phyloP scores from a whole-genome alignment of 1,284 basidiomycete species.

The Leccinum laetum region DNA sequence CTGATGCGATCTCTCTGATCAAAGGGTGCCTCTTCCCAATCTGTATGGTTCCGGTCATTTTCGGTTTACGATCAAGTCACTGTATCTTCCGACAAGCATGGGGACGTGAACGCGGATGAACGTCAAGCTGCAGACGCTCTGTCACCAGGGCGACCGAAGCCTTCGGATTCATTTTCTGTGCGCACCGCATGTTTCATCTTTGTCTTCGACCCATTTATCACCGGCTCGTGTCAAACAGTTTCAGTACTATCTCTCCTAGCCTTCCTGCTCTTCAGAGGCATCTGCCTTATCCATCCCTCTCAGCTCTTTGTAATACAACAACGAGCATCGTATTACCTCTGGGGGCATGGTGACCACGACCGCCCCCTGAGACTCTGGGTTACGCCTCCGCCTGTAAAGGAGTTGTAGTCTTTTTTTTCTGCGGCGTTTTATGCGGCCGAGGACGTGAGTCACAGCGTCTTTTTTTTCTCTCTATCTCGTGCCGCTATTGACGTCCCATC shows the following conservation, averaged over 20 bases:
- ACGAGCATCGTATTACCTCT: slow-evolving; percentile 34
- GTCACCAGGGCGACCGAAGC: too few species aligned
- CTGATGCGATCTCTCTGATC: too few species aligned
- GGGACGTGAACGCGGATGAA: too few species aligned
- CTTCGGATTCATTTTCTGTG: slow-evolving; percentile 42
- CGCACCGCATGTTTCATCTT: slow-evolving; percentile 25
- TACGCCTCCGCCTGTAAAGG: neutral
- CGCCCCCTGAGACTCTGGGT: slow-evolving; percentile 33
- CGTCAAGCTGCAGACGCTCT: too few species aligned
- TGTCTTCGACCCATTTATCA: neutral
- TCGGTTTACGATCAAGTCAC: too few species aligned
- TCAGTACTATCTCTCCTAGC: slow-evolving; percentile 28
- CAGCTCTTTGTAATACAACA: slow-evolving; percentile 30
- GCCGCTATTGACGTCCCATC: too few species aligned
- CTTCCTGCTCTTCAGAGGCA: slow-evolving; percentile 29
- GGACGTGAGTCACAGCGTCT: slow-evolving; percentile 15
- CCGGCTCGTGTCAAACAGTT: slow-evolving; percentile 13
- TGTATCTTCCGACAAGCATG: too few species aligned
- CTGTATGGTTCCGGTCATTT: too few species aligned
- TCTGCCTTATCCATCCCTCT: slow-evolving; percentile 29
- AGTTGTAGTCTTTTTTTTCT: neutral
- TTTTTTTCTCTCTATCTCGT: too few species aligned
- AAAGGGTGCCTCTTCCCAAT: too few species aligned
- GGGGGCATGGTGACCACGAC: slow-evolving; percentile 28
- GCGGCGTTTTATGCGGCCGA: neutral